Conservation (phyloP, 495 filamentous ascomycete genomes). For the Hyphodiscus hymeniophilus region DNA sequence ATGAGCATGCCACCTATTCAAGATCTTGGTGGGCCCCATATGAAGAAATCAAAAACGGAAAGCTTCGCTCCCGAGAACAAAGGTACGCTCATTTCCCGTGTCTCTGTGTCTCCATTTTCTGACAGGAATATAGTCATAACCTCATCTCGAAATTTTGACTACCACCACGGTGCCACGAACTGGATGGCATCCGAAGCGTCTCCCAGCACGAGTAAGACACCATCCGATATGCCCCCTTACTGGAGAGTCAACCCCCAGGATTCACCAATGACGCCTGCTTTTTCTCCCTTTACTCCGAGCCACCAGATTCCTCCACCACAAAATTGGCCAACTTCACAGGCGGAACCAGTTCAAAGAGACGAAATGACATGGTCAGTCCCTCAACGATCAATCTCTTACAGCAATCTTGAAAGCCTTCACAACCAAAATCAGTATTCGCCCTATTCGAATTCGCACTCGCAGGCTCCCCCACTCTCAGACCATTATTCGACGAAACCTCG, state of each 20-base stretch:
- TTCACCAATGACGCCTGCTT: constrained; percentile 22
- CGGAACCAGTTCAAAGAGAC: constrained; percentile 20
- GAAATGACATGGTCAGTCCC: constrained; percentile 21
- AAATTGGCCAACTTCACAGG: constrained; percentile 18
- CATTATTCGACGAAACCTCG: constrained; percentile 20
- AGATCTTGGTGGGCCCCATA: constrained; percentile 37
- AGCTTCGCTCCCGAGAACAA: constrained; percentile 25
- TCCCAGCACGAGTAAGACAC: constrained; percentile 10
- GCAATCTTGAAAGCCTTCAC: constrained; percentile 21
- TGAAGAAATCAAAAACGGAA: constrained; percentile 27
- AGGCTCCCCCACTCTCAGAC: constrained; percentile 5
- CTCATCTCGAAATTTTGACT: constrained; percentile 21
- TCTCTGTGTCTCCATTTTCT: constrained; percentile 1
- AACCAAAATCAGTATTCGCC: constrained; percentile 14
- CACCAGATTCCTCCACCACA: constrained; percentile 18
- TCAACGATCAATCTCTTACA: constrained; percentile 24
- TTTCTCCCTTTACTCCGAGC: constrained; percentile 20
- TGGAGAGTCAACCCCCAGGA: constrained; percentile 24
- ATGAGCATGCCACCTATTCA: constrained; percentile 40
- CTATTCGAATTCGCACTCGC: constrained; percentile 10
- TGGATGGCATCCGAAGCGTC: constrained; percentile 25
- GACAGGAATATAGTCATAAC: constrained; percentile 15
- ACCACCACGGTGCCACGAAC: constrained; percentile 15
- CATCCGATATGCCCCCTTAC: constrained; percentile 13
- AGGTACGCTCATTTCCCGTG: constrained; percentile 12